Percentiles rank a stretch among this genome's conserved stretches.
These are phyloP conservation scores for Taiozyma sp. DNA, from an alignment of 1,139 yeast genomes.

Conservation along the genomic window DNA sequence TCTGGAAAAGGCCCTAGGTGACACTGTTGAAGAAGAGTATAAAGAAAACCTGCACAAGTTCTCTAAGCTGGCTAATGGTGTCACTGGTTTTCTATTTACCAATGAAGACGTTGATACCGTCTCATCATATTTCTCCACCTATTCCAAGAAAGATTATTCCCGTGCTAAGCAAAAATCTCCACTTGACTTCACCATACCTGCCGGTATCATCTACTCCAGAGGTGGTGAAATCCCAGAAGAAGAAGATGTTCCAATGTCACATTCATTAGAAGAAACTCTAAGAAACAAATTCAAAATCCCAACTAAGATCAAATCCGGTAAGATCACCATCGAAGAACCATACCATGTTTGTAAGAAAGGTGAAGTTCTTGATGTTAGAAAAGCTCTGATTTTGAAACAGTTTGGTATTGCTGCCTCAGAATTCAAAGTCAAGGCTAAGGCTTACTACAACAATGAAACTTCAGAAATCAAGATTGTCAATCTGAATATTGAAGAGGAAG, in stretches of 20 bases:
- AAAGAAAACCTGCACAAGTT: conserved; percentile 74
- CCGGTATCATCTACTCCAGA: conserved; percentile 86
- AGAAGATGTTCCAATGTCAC: conserved; percentile 96
- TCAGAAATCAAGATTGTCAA: conserved; percentile 27
- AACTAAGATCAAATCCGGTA: conserved; percentile 85
- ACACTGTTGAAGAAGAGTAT: conserved; percentile 82
- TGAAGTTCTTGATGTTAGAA: conserved; percentile 78
- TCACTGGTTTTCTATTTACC: conserved; percentile 84
- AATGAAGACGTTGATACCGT: conserved; percentile 82
- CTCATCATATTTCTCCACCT: conserved; percentile 74
- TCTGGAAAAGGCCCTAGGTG: conserved; percentile 87
- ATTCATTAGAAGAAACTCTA: conserved; percentile 87
- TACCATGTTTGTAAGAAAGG: conserved; percentile 78
- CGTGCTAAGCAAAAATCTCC: conserved; percentile 88
- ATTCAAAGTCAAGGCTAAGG: conserved; percentile 75
- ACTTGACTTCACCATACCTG: conserved; percentile 77
- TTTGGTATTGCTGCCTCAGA: conserved; percentile 94
- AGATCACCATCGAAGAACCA: conserved; percentile 69
- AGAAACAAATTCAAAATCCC: conserved; percentile 89
- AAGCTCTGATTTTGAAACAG: conserved; percentile 87
- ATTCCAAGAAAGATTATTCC: conserved; percentile 75
- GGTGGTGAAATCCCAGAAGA: conserved; percentile 89
- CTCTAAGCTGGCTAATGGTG: conserved; percentile 55
- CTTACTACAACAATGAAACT: conserved; percentile 62
- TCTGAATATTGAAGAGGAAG: conserved; percentile 28